Percentiles rank a stretch among this genome's conserved stretches.
phyloP scores from a whole-genome alignment of 306 rosid genomes.

The Chamaecrista fasciculata region DNA sequence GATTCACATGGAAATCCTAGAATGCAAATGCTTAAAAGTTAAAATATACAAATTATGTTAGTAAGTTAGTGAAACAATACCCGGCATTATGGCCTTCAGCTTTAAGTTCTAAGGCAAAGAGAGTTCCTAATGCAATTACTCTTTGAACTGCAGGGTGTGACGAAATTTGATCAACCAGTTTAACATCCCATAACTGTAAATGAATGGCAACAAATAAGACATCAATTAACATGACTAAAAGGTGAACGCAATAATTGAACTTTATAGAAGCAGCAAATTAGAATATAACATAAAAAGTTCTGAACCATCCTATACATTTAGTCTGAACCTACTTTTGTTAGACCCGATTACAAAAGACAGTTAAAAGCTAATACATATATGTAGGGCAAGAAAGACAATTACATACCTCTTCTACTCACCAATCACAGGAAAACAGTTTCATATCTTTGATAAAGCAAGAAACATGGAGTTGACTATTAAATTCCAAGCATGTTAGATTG shows the following conservation, averaged over 20 bases:
- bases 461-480: background rate
- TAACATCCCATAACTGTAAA: constrained; percentile 83
- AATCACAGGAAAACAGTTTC: background rate
- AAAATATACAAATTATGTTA: background rate
- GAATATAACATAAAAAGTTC: constrained; percentile 4
- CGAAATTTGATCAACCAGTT: constrained; percentile 64
- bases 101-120: constrained; percentile 81
- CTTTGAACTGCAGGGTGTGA: constrained; percentile 72
- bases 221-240: constrained; percentile 10
- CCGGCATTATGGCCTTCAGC: constrained; percentile 78
- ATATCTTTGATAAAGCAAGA: background rate
- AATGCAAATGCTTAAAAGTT: constrained; percentile 25
- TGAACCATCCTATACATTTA: background rate
- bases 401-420: background rate
- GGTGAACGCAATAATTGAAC: background rate
- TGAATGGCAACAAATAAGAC: background rate
- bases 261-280: constrained; percentile 1
- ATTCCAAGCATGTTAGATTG: background rate
- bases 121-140: constrained; percentile 78
- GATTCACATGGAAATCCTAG: constrained; percentile 8
- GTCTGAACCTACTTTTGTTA: background rate
- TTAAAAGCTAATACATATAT: background rate
- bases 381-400: background rate
- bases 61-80: constrained; percentile 39
- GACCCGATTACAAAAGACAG: background rate